phyloP scores from a whole-genome alignment of 2,329 filamentous ascomycete species.

The Chrysoporthe puriensis region DNA sequence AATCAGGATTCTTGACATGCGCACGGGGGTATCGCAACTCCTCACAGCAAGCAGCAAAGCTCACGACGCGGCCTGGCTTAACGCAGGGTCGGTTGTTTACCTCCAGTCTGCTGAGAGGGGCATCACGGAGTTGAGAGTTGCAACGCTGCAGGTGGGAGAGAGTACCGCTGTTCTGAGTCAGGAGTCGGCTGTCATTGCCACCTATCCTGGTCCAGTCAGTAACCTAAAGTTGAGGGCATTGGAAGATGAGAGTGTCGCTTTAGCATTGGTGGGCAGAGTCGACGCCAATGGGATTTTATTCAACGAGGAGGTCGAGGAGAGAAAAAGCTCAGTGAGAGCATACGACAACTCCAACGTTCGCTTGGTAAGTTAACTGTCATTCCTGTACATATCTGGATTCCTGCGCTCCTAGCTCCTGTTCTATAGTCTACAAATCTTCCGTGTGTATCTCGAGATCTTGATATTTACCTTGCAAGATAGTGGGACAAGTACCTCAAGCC shows the following conservation, averaged over 20 bases:
- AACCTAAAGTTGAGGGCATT: constrained; percentile 41
- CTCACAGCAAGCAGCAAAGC: constrained; percentile 36
- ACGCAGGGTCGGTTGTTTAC: constrained; percentile 39
- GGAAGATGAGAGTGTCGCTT: constrained; percentile 39
- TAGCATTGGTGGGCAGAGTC: constrained; percentile 42
- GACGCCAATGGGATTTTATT: constrained; percentile 38
- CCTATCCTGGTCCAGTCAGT: constrained; percentile 40
- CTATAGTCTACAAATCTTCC: too few relatives aligned
- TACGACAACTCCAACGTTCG: constrained; percentile 41
- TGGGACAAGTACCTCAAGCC: constrained; percentile 39
- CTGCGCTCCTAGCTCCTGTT: neutral
- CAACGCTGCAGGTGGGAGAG: constrained; percentile 21
- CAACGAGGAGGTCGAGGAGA: constrained; percentile 37
- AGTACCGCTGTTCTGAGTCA: constrained; percentile 30
- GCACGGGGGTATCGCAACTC: constrained; percentile 34
- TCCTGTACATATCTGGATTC: neutral
- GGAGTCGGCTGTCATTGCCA: constrained; percentile 35
- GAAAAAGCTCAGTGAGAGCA: constrained; percentile 38
- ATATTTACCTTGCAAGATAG: constrained; percentile 31
- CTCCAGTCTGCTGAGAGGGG: constrained; percentile 38
- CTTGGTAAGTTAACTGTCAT: constrained; percentile 35
- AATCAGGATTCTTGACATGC: constrained; percentile 41
- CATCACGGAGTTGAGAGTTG: constrained; percentile 38
- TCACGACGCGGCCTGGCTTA: constrained; percentile 44
- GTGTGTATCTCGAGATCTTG: neutral